Evolutionary conservation across 495 filamentous ascomycete species (phyloP).

Genomic region (Cercophora sp.): DNA sequence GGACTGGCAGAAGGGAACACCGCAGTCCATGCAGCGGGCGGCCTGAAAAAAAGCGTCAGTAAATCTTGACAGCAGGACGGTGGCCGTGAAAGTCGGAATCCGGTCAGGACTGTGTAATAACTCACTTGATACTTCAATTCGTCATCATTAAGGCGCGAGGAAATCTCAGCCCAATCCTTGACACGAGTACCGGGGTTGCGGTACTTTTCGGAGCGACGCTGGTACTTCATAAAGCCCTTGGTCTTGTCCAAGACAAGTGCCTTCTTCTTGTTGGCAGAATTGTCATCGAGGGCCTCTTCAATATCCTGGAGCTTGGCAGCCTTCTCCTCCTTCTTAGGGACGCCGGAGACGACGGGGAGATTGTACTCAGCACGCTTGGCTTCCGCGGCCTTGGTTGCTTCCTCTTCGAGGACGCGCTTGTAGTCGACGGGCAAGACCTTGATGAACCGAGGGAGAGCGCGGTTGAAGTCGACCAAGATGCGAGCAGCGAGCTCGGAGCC

Average conservation of each 20-base stretch:
- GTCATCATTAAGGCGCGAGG: slow-evolving; percentile 84
- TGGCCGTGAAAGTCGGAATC: slow-evolving; percentile 64
- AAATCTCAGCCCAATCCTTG: slow-evolving; percentile 94
- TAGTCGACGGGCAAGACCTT: slow-evolving; percentile 96
- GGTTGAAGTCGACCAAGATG: slow-evolving; percentile 93
- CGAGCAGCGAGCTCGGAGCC: slow-evolving; percentile 95
- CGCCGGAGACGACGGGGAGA: slow-evolving; percentile 71
- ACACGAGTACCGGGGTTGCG: slow-evolving; percentile 79
- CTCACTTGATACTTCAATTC: slow-evolving; percentile 90
- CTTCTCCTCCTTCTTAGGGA: slow-evolving; percentile 61
- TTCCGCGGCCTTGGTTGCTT: slow-evolving; percentile 78
- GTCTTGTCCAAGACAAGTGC: slow-evolving; percentile 97
- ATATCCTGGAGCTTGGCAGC: slow-evolving; percentile 87
- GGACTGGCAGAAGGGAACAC: slow-evolving; percentile 98
- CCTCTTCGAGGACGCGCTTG: slow-evolving; percentile 87
- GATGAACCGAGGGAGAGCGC: slow-evolving; percentile 86
- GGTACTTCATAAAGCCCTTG: slow-evolving; percentile 98
- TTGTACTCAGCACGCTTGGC: slow-evolving; percentile 79
- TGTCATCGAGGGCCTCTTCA: slow-evolving; percentile 87
- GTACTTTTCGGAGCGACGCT: slow-evolving; percentile 92
- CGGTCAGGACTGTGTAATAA: slow-evolving; percentile 61
- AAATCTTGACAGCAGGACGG: slow-evolving; percentile 61
- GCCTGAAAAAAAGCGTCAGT: slow-evolving; percentile 73
- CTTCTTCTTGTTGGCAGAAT: slow-evolving; percentile 88
- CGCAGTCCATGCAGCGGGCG: slow-evolving; percentile 99